These are phyloP conservation scores for Ensete glaucum DNA, from an alignment of 176 grass and related monocot genomes.

Conservation along the genomic window DNA sequence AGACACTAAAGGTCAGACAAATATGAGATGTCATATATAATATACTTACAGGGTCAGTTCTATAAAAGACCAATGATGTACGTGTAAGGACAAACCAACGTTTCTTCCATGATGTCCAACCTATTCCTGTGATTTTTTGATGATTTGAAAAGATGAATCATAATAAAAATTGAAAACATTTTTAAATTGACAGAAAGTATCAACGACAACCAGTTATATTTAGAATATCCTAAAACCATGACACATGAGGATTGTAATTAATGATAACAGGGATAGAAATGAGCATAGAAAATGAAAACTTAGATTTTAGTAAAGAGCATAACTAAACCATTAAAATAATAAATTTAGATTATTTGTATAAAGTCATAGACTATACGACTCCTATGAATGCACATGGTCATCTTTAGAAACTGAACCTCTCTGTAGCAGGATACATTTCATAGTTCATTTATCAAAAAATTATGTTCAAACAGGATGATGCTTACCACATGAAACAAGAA, in stretches of 20 bases:
- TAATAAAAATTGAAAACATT: slow-evolving; percentile 12
- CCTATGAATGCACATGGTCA: background rate
- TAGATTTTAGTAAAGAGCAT: background rate
- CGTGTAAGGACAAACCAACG: slow-evolving; percentile 98
- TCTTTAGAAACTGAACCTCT: background rate
- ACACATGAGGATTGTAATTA: background rate
- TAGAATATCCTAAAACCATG: background rate
- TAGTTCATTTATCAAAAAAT: background rate
- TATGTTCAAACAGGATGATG: background rate
- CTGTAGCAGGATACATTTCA: background rate
- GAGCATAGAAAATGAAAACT: background rate
- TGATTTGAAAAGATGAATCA: slow-evolving; percentile 10
- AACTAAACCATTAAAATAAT: too few relatives aligned
- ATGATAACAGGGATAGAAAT: background rate
- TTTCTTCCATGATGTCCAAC: slow-evolving; percentile 98
- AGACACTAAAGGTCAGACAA: background rate
- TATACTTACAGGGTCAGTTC: slow-evolving; percentile 77
- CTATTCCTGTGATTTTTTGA: slow-evolving; percentile 61
- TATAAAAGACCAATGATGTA: slow-evolving; percentile 84
- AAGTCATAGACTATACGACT: background rate
- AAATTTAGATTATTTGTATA: too few relatives aligned
- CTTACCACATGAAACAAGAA: background rate
- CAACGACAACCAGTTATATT: background rate
- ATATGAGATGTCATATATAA: background rate
- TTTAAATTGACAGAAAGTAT: background rate